Evolutionary conservation across 257 asterid species (phyloP), one percentile per base, ranked within the genome.

Genomic region (Anisodus tanguticus): DNA sequence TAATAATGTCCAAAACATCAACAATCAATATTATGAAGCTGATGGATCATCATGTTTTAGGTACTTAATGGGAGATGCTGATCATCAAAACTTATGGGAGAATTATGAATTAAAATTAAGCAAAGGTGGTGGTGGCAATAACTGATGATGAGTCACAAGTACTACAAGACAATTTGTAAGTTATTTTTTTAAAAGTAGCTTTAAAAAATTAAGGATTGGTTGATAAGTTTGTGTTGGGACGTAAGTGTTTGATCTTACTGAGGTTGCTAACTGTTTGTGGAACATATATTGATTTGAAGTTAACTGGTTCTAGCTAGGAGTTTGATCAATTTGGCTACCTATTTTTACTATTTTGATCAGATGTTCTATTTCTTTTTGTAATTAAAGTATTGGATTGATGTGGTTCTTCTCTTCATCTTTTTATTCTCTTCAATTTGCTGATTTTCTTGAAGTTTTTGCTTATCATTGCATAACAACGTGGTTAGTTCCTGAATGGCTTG

Each of bases 31-130:
- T 15, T 83, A 88, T 43, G 90, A 86, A 35, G 63, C 79, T 84
- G 97, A 92, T 74, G 89, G 45, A 69, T 39, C 37, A 58, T 88
- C 68, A 69, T 90, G 94, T 85, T 91, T 91, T 70, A 94, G 97
- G 92, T 92, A 87, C 92, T 88, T 90, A 60, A 89, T 96, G 93
- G 97, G 98, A 41, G 97, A 94, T 86, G 12, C 17, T 51, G 86
- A 60, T 3, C 51, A 83, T 26, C 88, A 87, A 3, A 88, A 86
- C 76, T 83, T 91, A 81, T 89, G 94, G 98, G 74, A 93, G 89
- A 87, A 91, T 89, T 83, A 90, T 91, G 91, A 92, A 66, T 81
- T 87, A 81, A 91, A 84, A 83, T 83, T 85, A 79, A 85, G 71
- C 87, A 82, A 85, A 62, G 88, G 74, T 57, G 84, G 79, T 45